Evolutionary conservation across 345 rosid species (phyloP).

Genomic region (Orychophragmus violaceus): DNA sequence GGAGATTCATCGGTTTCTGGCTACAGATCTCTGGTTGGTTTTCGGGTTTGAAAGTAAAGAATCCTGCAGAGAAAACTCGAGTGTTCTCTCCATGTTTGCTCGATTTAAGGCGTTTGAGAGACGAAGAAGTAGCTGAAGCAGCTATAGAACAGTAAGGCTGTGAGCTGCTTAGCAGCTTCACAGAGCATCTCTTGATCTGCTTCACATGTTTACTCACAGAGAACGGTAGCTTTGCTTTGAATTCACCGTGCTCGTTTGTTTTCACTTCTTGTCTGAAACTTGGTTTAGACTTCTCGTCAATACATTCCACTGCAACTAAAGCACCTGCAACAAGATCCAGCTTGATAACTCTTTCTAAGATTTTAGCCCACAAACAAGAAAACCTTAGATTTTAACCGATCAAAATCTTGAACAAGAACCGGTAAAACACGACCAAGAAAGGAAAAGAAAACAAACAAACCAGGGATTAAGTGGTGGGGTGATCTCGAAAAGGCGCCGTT

Average conservation of each 20-base stretch:
- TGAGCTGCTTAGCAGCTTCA: slow-evolving; percentile 57
- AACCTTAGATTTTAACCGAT: background rate
- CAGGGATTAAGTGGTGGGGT: slow-evolving; percentile 65
- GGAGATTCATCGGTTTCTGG: slow-evolving; percentile 44
- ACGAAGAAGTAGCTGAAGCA: slow-evolving; percentile 56
- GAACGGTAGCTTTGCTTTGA: slow-evolving; percentile 60
- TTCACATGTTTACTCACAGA: slow-evolving; percentile 58
- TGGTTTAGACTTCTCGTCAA: slow-evolving; percentile 36
- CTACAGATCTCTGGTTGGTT: slow-evolving; percentile 56
- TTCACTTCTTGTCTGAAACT: slow-evolving; percentile 53
- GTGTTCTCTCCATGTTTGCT: slow-evolving; percentile 37
- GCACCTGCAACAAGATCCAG: slow-evolving; percentile 52
- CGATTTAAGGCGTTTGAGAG: slow-evolving; percentile 48
- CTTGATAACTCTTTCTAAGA: background rate
- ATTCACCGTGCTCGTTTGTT: slow-evolving; percentile 63
- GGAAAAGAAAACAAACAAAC: slow-evolving; percentile 22
- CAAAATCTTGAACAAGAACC: background rate
- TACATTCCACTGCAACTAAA: slow-evolving; percentile 68
- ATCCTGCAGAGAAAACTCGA: slow-evolving; percentile 78
- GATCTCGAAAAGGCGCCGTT: slow-evolving; percentile 43
- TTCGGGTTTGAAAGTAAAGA: slow-evolving; percentile 76
- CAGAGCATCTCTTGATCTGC: slow-evolving; percentile 64
- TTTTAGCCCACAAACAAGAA: background rate
- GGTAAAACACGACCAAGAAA: background rate
- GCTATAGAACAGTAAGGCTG: slow-evolving; percentile 73